Conservation (phyloP, 164 flowering plant species). For the Santalum album region DNA sequence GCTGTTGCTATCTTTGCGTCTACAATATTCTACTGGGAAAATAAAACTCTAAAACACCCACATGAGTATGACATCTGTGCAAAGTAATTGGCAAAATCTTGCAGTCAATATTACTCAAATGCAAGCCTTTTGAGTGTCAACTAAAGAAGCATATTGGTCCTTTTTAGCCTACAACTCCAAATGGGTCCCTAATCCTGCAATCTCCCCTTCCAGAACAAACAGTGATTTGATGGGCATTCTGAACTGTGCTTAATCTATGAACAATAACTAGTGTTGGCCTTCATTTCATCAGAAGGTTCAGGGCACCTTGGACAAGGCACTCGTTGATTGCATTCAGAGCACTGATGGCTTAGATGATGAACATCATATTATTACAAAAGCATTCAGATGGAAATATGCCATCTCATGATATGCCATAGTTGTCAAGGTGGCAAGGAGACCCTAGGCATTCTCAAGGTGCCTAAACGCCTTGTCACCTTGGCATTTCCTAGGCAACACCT, state of each 20-base stretch:
- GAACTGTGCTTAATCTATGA: conserved; percentile 94
- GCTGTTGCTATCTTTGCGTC: too few species aligned
- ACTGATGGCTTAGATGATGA: conserved; percentile 80
- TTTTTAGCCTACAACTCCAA: conserved; percentile 54
- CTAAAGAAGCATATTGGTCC: conserved; percentile 83
- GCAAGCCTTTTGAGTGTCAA: conserved; percentile 91
- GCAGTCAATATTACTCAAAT: conserved; percentile 44
- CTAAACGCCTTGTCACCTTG: too few species aligned
- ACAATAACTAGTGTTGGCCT: conserved; percentile 92
- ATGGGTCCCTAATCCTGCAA: conserved; percentile 83
- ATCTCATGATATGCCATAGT: too few species aligned
- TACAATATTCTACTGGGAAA: too few species aligned
- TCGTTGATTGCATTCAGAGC: conserved; percentile 88
- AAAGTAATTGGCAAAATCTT: neutral
- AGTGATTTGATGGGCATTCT: conserved; percentile 90
- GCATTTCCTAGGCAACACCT: too few species aligned
- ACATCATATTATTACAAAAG: neutral
- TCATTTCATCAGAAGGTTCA: conserved; percentile 76
- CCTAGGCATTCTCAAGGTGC: too few species aligned
- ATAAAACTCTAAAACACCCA: too few species aligned
- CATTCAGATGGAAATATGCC: neutral
- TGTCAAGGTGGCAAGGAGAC: too few species aligned
- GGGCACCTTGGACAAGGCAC: conserved; percentile 82
- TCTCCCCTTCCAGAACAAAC: conserved; percentile 72
- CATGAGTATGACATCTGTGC: neutral